Conservation (phyloP, 495 filamentous ascomycete genomes). For the Filosporella fistucella region DNA sequence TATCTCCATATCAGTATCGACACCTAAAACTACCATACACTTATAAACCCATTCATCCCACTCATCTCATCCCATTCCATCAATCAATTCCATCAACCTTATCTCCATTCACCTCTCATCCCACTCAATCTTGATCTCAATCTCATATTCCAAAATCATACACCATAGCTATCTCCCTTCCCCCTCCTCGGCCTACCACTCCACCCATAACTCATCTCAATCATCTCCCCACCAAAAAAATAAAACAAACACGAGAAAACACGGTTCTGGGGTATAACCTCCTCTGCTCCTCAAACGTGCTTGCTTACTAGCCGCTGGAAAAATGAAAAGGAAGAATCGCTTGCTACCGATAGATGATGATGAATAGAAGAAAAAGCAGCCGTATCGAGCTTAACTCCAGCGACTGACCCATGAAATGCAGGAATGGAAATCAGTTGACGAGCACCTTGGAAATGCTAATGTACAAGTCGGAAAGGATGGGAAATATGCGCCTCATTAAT, state of each 20-base stretch:
- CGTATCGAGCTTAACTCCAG: background rate
- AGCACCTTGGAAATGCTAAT: background rate
- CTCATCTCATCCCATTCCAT: too few relatives aligned
- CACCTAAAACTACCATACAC: too few relatives aligned
- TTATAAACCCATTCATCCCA: too few relatives aligned
- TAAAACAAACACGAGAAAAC: background rate
- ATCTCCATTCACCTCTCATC: too few relatives aligned
- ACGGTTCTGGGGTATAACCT: slow-evolving; percentile 12
- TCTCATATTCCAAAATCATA: background rate
- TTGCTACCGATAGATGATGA: too few relatives aligned
- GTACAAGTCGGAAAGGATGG: background rate
- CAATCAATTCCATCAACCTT: too few relatives aligned
- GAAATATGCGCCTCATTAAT: slow-evolving; percentile 13
- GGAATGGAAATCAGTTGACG: background rate
- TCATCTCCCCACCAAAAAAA: background rate
- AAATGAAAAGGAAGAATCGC: background rate
- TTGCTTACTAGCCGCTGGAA: background rate
- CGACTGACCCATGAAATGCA: background rate
- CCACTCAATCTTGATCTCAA: background rate
- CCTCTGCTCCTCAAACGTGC: slow-evolving; percentile 1
- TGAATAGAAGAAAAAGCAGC: background rate
- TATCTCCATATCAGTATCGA: too few relatives aligned
- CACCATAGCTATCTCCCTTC: background rate
- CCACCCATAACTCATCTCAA: background rate
- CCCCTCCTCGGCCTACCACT: background rate